Evolutionary conservation across 169 alveolate genomes (phyloP), one percentile per base, ranked within the genome.

Genomic region (Plasmodium chabaudi): DNA sequence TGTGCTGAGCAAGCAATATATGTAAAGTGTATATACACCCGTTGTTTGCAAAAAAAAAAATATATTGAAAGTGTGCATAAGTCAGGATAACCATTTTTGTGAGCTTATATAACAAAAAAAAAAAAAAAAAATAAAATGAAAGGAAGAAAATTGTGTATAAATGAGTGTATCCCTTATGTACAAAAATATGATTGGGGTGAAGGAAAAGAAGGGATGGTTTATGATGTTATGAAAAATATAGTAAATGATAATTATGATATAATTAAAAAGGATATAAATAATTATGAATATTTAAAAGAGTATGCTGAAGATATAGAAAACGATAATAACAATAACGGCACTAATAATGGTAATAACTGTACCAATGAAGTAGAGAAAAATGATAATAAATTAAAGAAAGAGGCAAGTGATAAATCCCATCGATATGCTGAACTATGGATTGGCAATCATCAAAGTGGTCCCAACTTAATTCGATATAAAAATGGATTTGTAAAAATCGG

Each of bases 401-500:
- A 49, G 10, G 0, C 59, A 51, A 51, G 1, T 51, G 21, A 51
- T 51, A 51, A 12, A 0, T 0, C 59, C 0, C 23, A 63, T 34
- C 89, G 79, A 19, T 93, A 88, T 53, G 94, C 96, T 21, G 96
- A 93, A 68, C 57, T 93, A 46, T 93, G 96, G 96, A 65, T 93
- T 3, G 96, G 96, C 4, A 87, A 87, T 59, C 96, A 93, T 59
- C 88, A 53, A 19, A 87, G 92, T 47, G 93, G 94, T 17, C 96
- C 95, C 6, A 77, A 77, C 27, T 77, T 77, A 47, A 69, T 77
- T 12, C 55, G 63, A 3, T 77, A 89, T 89, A 63, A 55, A 44
- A 47, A 92, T 88, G 59, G 49, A 53, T 34, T 72, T 86, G 25
- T 72, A 63, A 46, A 46, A 86, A 61, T 71, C 10, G 72, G 49